Evolutionary conservation across 2,329 filamentous ascomycete species (phyloP), one percentile per base, ranked within the genome.

Genomic region (Talaromyces islandicus): DNA sequence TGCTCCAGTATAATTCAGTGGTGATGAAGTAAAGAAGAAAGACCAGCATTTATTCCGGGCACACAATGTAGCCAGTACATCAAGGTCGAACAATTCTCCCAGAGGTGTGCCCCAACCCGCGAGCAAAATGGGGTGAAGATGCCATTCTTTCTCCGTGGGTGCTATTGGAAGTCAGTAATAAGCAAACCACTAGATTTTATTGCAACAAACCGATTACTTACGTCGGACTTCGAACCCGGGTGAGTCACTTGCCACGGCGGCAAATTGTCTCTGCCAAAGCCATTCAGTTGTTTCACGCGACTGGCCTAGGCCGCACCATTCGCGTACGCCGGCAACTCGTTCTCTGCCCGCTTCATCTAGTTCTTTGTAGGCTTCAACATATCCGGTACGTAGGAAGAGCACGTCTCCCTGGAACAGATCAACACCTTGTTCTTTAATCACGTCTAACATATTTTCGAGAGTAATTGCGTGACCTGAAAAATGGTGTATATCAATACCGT

Each of bases 251-350:
- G 80, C 84, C 2, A 85, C 79, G 4, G 84, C 84, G 0, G 82
- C 74, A 66, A 87, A 86, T 17, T 77, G 73, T 29, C 78, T 75
- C 56, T 86, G 78, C 83, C 84, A 86, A 14, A 86, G 71, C 83
- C 84, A 87, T 50, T 54, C 25, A 12, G 52, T 54, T 19, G 52
- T 54, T 21, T 54, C 52, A 35, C 52, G 52, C 29, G 52, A 54
- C 29, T 54, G 52, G 1, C 25, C 25, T 32, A 54, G 14, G 19
- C 52, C 58, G 75, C 10, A 84, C 75, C 21, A 80, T 77, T 78
- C 79, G 5, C 77, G 73, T 1, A 77, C 79, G 0, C 78, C 79
- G 53, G 82, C 77, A 0, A 85, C 75, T 0, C 82, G 83, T 41
- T 78, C 71, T 1, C 74, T 77, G 58, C 77, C 75, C 1, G 75